Evolutionary conservation across 139 green algal genomes (phyloP), one percentile per base, ranked within the genome.

Genomic region (Dunaliella sp.): DNA sequence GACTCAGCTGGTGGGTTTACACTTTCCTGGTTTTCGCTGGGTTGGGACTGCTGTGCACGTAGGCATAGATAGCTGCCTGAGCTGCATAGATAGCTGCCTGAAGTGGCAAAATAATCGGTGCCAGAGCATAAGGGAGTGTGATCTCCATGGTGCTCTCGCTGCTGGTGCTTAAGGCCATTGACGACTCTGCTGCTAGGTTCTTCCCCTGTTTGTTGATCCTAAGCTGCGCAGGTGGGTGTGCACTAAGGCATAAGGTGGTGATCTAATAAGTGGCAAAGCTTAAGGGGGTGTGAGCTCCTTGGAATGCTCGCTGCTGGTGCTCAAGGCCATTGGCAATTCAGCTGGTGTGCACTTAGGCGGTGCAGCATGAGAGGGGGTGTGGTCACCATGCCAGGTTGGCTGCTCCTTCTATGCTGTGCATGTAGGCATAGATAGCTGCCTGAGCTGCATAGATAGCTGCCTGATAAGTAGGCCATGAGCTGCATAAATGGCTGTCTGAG

Each of bases 401-500:
- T 94, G 86, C 77, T 94, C 82, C 86, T 91, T 30, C 75, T 92
- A n/a, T n/a, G n/a, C n/a, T 26, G 48, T 65, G 48, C 48, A 65
- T 65, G 48, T 65, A 16, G 7, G 48, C 16, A 16, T 65, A 16
- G 7, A 16, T 65, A 16, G 7, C 7, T 65, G 48, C 16, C 7
- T 65, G 48, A 26, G 48, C 48, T n/a, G n/a, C n/a, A n/a, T n/a
- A n/a, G n/a, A n/a, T n/a, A n/a, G n/a, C n/a, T n/a, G n/a, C n/a
- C n/a, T n/a, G n/a, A n/a, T n/a, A n/a, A n/a, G n/a, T n/a, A n/a
- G n/a, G n/a, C n/a, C n/a, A n/a, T n/a, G n/a, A n/a, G n/a, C n/a
- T n/a, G n/a, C n/a, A n/a, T n/a, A n/a, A n/a, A n/a, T n/a, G n/a
- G n/a, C n/a, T n/a, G n/a, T n/a, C n/a, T n/a, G n/a, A n/a, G n/a